phyloP scores from a whole-genome alignment of 192 early-diverging fungal genomes.

The Rhizoclosmatium globosum region DNA sequence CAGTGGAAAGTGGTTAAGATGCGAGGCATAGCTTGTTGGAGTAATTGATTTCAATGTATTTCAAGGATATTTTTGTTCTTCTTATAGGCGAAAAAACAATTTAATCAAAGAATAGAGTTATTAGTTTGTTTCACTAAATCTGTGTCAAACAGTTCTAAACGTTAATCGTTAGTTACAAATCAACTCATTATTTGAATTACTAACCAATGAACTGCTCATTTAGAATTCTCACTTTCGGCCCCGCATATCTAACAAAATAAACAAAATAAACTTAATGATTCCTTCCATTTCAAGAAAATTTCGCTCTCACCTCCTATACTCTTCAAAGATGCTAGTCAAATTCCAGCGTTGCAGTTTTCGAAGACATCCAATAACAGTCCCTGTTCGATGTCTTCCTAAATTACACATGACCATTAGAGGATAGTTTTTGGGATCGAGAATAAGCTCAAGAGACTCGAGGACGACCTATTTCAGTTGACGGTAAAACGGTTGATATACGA shows the following conservation, averaged over 20 bases:
- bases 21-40: too few species aligned
- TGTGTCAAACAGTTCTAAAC: slow-evolving; percentile 88
- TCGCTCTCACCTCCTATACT: slow-evolving; percentile 72
- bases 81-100: too few species aligned
- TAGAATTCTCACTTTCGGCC: slow-evolving; percentile 95
- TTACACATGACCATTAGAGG: slow-evolving; percentile 99
- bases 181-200: slow-evolving; percentile 8
- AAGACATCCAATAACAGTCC: slow-evolving; percentile 97
- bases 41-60: too few species aligned
- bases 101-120: background rate
- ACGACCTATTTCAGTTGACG: slow-evolving; percentile 78
- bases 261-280: background rate
- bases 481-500: slow-evolving; percentile 69
- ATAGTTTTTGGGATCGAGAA: slow-evolving; percentile 87
- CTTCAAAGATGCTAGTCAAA: slow-evolving; percentile 97
- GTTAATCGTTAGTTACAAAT: slow-evolving; percentile 32
- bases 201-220: slow-evolving; percentile 94
- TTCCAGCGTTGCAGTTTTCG: slow-evolving; percentile 99
- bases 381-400: slow-evolving; percentile 93
- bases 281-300: background rate
- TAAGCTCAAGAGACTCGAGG: slow-evolving; percentile 85
- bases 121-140: slow-evolving; percentile 75
- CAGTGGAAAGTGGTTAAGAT: too few species aligned
- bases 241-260: slow-evolving; percentile 73
- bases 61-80: too few species aligned